Evolutionary conservation across 1,284 basidiomycete genomes (phyloP).

Genomic region (Rugosomyces carneus): DNA sequence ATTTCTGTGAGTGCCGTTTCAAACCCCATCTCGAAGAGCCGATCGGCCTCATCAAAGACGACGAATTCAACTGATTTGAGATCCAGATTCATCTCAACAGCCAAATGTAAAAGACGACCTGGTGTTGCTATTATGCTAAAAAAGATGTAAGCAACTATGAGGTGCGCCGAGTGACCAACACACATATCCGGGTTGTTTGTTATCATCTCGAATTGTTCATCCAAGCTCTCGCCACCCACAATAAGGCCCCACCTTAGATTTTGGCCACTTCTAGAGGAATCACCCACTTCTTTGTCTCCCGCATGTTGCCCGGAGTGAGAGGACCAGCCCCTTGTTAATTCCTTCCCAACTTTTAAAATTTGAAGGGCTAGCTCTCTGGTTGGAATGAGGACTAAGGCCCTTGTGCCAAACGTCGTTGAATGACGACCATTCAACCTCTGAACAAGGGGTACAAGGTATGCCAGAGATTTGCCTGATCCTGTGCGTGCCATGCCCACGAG

Average conservation of each 20-base stretch:
- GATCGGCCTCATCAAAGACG: slow-evolving; percentile 98
- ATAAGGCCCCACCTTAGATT: slow-evolving; percentile 88
- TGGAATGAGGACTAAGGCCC: slow-evolving; percentile 87
- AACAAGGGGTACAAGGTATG: slow-evolving; percentile 91
- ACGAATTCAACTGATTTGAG: slow-evolving; percentile 85
- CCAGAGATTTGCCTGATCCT: slow-evolving; percentile 96
- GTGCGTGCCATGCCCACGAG: slow-evolving; percentile 98
- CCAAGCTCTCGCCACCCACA: slow-evolving; percentile 93
- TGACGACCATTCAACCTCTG: slow-evolving; percentile 84
- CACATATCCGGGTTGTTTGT: slow-evolving; percentile 92
- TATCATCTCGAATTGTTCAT: slow-evolving; percentile 97
- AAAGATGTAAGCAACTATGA: slow-evolving; percentile 8
- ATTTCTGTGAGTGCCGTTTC: slow-evolving; percentile 90
- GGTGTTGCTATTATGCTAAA: slow-evolving; percentile 92
- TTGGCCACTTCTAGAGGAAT: slow-evolving; percentile 48
- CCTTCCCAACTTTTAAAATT: slow-evolving; percentile 92
- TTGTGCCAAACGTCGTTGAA: slow-evolving; percentile 75
- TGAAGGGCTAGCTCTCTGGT: slow-evolving; percentile 94
- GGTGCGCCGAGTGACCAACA: slow-evolving; percentile 28
- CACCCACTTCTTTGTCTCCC: slow-evolving; percentile 55
- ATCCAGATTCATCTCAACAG: slow-evolving; percentile 96
- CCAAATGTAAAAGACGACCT: slow-evolving; percentile 91
- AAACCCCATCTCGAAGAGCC: slow-evolving; percentile 98
- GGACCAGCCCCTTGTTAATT: slow-evolving; percentile 77
- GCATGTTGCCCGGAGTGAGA: slow-evolving; percentile 54